Evolutionary conservation across 2,329 filamentous ascomycete genomes (phyloP).

Genomic region (Phyllosticta citribraziliensis): DNA sequence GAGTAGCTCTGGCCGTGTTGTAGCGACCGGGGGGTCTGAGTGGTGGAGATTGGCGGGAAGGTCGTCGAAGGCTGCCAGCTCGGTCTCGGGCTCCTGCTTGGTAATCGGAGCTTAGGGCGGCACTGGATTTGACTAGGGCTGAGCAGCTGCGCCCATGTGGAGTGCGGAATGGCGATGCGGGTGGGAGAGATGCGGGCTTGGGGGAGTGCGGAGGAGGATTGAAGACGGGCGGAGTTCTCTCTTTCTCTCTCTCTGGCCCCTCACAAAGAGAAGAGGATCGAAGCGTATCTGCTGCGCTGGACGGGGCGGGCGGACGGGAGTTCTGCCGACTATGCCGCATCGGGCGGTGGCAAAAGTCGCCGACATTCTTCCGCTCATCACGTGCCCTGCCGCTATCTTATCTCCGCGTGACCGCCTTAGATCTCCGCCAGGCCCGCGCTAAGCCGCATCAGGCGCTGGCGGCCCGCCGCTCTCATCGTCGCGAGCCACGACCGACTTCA

Average conservation of each 20-base stretch:
- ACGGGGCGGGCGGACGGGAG: no score
- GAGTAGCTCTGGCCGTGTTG: slow-evolving; percentile 3
- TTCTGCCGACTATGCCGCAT: background rate
- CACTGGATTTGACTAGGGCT: background rate
- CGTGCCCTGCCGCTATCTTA: background rate
- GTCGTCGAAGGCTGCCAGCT: slow-evolving; percentile 3
- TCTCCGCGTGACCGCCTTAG: background rate
- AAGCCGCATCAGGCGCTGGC: no score
- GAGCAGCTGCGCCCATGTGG: background rate
- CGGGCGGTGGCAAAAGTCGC: background rate
- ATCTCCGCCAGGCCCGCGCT: background rate
- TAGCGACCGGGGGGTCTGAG: background rate
- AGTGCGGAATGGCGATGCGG: background rate
- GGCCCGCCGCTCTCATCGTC: background rate
- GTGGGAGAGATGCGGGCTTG: no score
- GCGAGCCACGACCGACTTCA: background rate
- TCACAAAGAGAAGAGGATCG: no score
- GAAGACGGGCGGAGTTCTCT: no score
- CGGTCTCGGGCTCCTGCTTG: background rate
- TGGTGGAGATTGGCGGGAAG: slow-evolving; percentile 6
- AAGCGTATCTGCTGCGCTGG: no score
- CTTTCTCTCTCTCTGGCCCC: no score
- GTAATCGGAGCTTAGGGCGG: background rate
- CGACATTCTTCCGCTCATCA: background rate
- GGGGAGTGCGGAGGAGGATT: no score